Evolutionary conservation across 2,329 filamentous ascomycete species (phyloP), one percentile per base, ranked within the genome.

Genomic region (Trichophyton verrucosum): DNA sequence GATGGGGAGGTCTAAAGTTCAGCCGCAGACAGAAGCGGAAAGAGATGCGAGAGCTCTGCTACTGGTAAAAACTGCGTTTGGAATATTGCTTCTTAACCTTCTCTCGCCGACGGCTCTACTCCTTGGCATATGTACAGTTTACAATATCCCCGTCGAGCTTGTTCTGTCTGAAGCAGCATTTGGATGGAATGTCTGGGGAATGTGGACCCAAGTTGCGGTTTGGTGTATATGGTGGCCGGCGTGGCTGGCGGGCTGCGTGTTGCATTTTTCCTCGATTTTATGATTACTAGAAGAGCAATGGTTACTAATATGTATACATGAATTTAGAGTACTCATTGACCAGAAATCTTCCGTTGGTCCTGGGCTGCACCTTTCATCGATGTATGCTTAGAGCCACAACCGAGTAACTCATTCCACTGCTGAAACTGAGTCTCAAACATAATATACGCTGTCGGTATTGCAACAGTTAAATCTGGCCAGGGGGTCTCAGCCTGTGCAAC

Each of bases 141-240:
- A 80, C 78, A 64, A 77, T 64, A 62, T 76, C 42, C 70, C 71
- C 3, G 71, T 91, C 0, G 77, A 77, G 49, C 74, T 82, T 1
- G 79, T 94, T 1, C 74, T 96, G 58, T 80, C 80, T 30, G 81
- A 87, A 70, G 88, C 89, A 0, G 89, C 88, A 3, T 91, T 94
- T 71, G 91, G 88, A 0, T 96, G 91, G 91, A 82, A 89, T 69
- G 85, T 96, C 11, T 91, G 87, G 83, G 89, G 90, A 1, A 84
- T 94, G 81, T 95, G 91, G 77, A 95, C 91, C 1, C 86, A 89
- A 62, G 84, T 96, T 17, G 84, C 95, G 9, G 81, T 96, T n/a
- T 96, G 91, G 89, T 88, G 90, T 71, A 85, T 96, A 49, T 96
- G 91, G 91, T 94, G 90, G 87, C 91, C 91, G 0, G 90, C 89